phyloP scores from a whole-genome alignment of 352 stramenopile genomes.

The Halophytophthora polymorphica region DNA sequence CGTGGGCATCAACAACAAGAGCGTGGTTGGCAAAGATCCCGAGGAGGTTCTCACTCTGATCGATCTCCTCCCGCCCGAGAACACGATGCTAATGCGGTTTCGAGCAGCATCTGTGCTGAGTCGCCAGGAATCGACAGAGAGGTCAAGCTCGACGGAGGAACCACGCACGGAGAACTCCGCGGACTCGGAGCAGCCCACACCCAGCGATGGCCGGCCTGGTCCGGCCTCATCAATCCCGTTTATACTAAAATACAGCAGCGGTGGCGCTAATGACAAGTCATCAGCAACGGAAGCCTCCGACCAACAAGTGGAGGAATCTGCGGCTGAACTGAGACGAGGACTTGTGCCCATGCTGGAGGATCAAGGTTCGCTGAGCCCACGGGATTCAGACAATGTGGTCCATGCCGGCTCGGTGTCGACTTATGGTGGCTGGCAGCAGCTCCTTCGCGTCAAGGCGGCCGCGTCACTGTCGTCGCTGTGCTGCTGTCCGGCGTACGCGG shows the following conservation, averaged over 20 bases:
- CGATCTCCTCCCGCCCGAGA: slow-evolving; percentile 24
- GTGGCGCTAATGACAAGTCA: not conserved
- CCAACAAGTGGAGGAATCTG: slow-evolving; percentile 26
- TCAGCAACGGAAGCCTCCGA: slow-evolving; percentile 1
- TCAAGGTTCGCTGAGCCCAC: slow-evolving; percentile 19
- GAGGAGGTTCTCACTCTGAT: slow-evolving; percentile 35
- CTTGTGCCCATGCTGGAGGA: slow-evolving; percentile 37
- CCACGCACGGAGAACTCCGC: not conserved
- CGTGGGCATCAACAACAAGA: slow-evolving; percentile 60
- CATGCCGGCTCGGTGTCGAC: slow-evolving; percentile 65
- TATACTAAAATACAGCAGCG: slow-evolving; percentile 12
- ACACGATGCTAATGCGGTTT: slow-evolving; percentile 44
- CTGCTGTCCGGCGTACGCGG: slow-evolving; percentile 68
- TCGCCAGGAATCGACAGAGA: slow-evolving; percentile 8
- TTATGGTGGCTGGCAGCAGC: slow-evolving; percentile 68
- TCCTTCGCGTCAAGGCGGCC: slow-evolving; percentile 35
- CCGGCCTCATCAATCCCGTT: slow-evolving; percentile 18
- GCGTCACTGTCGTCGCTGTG: slow-evolving; percentile 46
- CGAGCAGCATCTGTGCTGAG: slow-evolving; percentile 28
- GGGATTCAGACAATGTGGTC: slow-evolving; percentile 36
- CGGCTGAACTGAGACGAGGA: slow-evolving; percentile 26
- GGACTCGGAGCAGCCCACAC: not conserved
- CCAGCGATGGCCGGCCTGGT: slow-evolving; percentile 13
- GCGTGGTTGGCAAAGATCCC: slow-evolving; percentile 33
- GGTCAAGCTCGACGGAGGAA: not conserved